Conservation (phyloP, 2,329 filamentous ascomycete genomes). For the Fusarium incarnatum region DNA sequence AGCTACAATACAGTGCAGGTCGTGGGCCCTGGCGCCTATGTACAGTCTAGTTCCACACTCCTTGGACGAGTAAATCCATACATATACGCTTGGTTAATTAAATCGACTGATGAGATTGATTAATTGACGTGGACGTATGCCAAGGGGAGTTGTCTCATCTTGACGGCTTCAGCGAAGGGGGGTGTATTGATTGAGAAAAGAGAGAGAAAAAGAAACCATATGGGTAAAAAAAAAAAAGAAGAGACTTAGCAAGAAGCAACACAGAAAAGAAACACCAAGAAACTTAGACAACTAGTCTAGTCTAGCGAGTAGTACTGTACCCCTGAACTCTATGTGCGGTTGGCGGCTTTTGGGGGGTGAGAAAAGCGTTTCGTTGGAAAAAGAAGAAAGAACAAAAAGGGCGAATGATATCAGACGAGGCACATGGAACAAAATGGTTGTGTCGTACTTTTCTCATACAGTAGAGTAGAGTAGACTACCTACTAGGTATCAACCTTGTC, state of each 20-base stretch:
- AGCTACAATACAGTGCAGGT: slow-evolving; percentile 3
- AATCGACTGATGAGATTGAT: slow-evolving; percentile 11
- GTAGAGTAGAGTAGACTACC: neutral
- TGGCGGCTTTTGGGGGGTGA: slow-evolving; percentile 24
- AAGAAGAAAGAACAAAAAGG: neutral
- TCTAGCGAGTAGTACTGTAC: neutral
- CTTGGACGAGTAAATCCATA: slow-evolving; percentile 7
- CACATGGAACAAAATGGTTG: slow-evolving; percentile 7
- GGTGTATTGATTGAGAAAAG: slow-evolving; percentile 19
- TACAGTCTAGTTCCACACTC: slow-evolving; percentile 18
- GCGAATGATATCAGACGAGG: neutral
- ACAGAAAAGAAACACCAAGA: slow-evolving; percentile 2
- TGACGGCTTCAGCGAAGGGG: slow-evolving; percentile 34
- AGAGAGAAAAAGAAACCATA: neutral
- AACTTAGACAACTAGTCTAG: slow-evolving; percentile 15
- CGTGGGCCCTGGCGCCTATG: slow-evolving; percentile 7
- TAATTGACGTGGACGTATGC: slow-evolving; percentile 45
- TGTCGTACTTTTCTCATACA: slow-evolving; percentile 13
- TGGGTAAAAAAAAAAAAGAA: slow-evolving; percentile 3
- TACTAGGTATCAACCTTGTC: slow-evolving; percentile 6
- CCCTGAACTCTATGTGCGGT: slow-evolving; percentile 10
- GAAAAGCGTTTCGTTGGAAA: neutral
- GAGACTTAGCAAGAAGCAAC: neutral
- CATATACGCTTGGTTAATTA: neutral
- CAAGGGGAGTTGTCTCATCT: slow-evolving; percentile 45